Percentiles rank a stretch among this genome's conserved stretches.
Evolutionary conservation across 441 rosid species (phyloP).

Genomic region (Monsonia emarginata): DNA sequence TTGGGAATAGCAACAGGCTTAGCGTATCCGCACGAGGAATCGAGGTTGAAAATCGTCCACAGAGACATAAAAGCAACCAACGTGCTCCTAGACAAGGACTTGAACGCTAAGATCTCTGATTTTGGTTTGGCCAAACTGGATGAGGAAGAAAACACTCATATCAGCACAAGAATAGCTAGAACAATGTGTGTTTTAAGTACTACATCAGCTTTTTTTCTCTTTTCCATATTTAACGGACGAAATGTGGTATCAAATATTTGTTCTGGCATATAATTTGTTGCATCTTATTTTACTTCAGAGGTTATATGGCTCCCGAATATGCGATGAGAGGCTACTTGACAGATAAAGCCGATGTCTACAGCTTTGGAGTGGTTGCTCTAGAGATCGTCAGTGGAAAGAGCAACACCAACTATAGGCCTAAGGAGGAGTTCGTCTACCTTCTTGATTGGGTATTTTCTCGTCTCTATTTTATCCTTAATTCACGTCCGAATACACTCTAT

Average conservation of each 20-base stretch:
- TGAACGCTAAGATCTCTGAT: conserved; percentile 37
- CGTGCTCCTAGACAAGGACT: conserved; percentile 33
- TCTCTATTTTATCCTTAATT: too few species aligned
- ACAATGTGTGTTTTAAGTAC: conserved; percentile 40
- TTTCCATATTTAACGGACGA: too few species aligned
- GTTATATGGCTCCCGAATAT: conserved; percentile 86
- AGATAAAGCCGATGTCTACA: conserved; percentile 78
- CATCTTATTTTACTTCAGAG: too few species aligned
- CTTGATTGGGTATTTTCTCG: conserved; percentile 55
- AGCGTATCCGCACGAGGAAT: conserved; percentile 75
- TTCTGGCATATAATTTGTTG: too few species aligned
- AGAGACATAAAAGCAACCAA: conserved; percentile 44
- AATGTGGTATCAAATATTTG: too few species aligned
- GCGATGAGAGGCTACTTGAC: conserved; percentile 89
- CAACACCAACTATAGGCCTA: conserved; percentile 64
- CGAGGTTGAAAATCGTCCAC: conserved; percentile 46
- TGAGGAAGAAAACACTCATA: conserved; percentile 8
- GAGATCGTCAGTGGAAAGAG: conserved; percentile 70
- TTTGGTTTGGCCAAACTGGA: conserved; percentile 1
- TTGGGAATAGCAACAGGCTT: conserved; percentile 62
- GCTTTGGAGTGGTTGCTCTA: conserved; percentile 62
- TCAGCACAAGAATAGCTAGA: conserved; percentile 42
- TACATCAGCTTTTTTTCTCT: too few species aligned
- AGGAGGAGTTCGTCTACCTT: conserved; percentile 56
- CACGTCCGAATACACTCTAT: not conserved